Percentiles rank a stretch among this genome's conserved stretches.
Evolutionary conservation across 1,284 basidiomycete genomes (phyloP).

Genomic region (Schizophyllum amplum): DNA sequence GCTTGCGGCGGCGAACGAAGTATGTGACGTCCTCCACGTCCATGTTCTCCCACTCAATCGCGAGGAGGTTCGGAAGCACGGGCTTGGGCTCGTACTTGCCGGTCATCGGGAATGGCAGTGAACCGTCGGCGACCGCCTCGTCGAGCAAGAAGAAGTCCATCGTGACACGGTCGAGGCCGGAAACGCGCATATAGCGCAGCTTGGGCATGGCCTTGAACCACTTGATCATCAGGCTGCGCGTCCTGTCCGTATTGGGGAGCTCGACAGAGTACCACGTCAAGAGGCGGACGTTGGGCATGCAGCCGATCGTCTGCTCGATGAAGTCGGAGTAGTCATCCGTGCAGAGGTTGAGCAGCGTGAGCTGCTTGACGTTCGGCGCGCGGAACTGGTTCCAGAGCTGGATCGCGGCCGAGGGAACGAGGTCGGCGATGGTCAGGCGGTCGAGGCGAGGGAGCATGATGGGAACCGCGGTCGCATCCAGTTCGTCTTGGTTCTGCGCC

Average conservation of each 20-base stretch:
- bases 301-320: constrained; percentile 33
- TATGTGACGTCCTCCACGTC: not conserved
- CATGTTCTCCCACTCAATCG: not conserved
- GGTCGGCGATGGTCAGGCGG: constrained; percentile 45
- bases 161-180: constrained; percentile 20
- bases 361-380: constrained; percentile 43
- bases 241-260: constrained; percentile 16
- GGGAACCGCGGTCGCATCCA: constrained; percentile 21
- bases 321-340: constrained; percentile 42
- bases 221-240: constrained; percentile 26
- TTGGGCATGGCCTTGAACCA: constrained; percentile 48
- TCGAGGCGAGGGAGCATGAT: constrained; percentile 38
- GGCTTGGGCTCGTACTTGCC: not conserved
- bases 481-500: constrained; percentile 18
- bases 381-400: constrained; percentile 36
- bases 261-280: constrained; percentile 41
- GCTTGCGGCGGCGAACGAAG: not conserved
- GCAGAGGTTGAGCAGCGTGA: constrained; percentile 43
- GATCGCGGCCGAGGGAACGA: constrained; percentile 35
- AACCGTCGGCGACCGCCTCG: not conserved
- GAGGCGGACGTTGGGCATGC: constrained; percentile 38
- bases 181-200: constrained; percentile 40
- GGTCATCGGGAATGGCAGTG: not conserved
- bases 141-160: not conserved
- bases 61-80: not conserved